phyloP scores from a whole-genome alignment of 148 eudicot species.

The Silene uniflora region DNA sequence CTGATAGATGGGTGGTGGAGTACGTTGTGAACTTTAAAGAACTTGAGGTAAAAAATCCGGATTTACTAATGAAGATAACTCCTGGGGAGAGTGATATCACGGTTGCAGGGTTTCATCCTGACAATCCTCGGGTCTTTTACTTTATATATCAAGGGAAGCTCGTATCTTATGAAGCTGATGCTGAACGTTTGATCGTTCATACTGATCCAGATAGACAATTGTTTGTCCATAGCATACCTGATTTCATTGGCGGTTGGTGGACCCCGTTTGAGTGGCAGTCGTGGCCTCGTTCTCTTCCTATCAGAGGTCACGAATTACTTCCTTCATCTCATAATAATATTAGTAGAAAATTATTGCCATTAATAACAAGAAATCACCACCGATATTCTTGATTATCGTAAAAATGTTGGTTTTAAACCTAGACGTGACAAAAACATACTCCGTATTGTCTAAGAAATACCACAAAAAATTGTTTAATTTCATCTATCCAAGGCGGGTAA shows the following conservation, averaged over 20 bases:
- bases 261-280: background rate
- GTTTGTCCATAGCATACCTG: background rate
- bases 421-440: too few relatives aligned
- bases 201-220: background rate
- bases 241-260: background rate
- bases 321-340: too few relatives aligned
- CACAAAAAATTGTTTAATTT: too few relatives aligned
- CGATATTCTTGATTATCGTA: too few relatives aligned
- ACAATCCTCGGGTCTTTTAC: background rate
- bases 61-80: background rate
- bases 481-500: too few relatives aligned
- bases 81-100: background rate
- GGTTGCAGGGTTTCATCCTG: background rate
- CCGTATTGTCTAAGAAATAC: too few relatives aligned
- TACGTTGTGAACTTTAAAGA: background rate
- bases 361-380: too few relatives aligned
- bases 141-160: background rate
- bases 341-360: too few relatives aligned
- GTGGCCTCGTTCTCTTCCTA: background rate
- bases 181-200: background rate
- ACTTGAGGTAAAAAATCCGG: background rate
- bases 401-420: too few relatives aligned
- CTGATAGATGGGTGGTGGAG: background rate
- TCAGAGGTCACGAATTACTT: background rate
- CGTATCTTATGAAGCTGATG: background rate